phyloP scores from a whole-genome alignment of 2,329 filamentous ascomycete genomes.

The Xylariaceae sp. region DNA sequence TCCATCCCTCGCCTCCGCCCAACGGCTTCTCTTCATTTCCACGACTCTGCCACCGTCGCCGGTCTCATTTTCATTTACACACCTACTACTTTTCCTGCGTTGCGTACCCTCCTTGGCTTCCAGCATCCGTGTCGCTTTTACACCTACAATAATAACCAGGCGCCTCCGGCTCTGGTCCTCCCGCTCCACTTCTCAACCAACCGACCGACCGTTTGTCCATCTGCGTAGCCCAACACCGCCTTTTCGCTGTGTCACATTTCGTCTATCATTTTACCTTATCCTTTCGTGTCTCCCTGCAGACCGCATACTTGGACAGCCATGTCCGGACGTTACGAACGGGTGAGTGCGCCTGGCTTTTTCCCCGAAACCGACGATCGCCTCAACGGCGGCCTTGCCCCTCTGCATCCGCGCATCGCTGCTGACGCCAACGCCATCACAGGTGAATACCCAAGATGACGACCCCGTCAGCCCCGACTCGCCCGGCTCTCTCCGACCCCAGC shows the following conservation, averaged over 20 bases:
- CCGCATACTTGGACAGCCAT: no score
- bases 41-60: background rate
- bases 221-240: no score
- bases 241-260: background rate
- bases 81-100: conserved; percentile 16
- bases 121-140: no score
- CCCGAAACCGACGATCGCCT: no score
- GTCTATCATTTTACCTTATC: no score
- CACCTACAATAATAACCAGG: no score
- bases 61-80: conserved; percentile 19
- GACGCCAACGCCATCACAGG: conserved; percentile 28
- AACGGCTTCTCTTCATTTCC: background rate
- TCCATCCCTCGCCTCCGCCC: background rate
- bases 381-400: background rate
- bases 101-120: no score
- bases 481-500: conserved; percentile 25
- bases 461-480: conserved; percentile 25
- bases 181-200: no score
- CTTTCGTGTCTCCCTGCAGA: no score
- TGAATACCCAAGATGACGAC: conserved; percentile 53
- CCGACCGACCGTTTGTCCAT: no score
- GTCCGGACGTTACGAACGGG: conserved; percentile 51
- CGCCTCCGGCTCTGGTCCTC: no score
- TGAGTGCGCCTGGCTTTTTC: conserved; percentile 19
- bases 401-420: background rate